Conservation (phyloP, 345 rosid species). For the Pugionium cornutum region DNA sequence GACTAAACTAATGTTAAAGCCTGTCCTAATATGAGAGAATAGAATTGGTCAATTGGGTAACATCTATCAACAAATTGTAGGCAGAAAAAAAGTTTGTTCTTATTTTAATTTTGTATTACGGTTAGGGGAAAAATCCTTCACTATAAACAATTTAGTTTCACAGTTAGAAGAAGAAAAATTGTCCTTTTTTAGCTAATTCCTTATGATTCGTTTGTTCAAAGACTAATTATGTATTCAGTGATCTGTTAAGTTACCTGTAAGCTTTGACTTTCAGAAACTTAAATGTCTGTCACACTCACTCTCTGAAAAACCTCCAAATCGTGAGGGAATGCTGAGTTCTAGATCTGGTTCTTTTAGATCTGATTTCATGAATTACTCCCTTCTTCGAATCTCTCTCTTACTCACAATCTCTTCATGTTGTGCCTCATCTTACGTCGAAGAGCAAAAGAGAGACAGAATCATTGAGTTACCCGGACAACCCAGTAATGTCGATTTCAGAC, state of each 20-base stretch:
- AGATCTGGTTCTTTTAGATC: conserved; percentile 41
- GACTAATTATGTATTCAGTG: neutral
- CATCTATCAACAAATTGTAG: too few relatives aligned
- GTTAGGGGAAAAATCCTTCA: too few relatives aligned
- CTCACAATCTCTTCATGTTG: conserved; percentile 32
- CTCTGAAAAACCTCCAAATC: conserved; percentile 26
- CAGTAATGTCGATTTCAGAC: conserved; percentile 58
- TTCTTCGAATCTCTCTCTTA: conserved; percentile 28
- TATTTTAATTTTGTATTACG: too few relatives aligned
- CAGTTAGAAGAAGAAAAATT: too few relatives aligned
- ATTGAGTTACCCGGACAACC: conserved; percentile 83
- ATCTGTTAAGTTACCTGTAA: conserved; percentile 37
- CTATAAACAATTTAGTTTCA: too few relatives aligned
- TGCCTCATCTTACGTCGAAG: conserved; percentile 47
- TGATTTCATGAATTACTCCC: conserved; percentile 30
- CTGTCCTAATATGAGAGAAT: too few relatives aligned
- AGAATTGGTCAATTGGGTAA: too few relatives aligned
- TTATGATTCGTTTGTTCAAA: too few relatives aligned
- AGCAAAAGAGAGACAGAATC: conserved; percentile 72
- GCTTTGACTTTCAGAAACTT: conserved; percentile 28
- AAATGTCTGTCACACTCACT: conserved; percentile 15
- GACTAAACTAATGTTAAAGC: too few relatives aligned
- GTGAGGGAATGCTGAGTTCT: conserved; percentile 24
- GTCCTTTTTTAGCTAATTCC: too few relatives aligned
- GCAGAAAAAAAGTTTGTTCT: too few relatives aligned